phyloP scores from a whole-genome alignment of 2,329 filamentous ascomycete genomes.

The Drechslerella dactyloides region DNA sequence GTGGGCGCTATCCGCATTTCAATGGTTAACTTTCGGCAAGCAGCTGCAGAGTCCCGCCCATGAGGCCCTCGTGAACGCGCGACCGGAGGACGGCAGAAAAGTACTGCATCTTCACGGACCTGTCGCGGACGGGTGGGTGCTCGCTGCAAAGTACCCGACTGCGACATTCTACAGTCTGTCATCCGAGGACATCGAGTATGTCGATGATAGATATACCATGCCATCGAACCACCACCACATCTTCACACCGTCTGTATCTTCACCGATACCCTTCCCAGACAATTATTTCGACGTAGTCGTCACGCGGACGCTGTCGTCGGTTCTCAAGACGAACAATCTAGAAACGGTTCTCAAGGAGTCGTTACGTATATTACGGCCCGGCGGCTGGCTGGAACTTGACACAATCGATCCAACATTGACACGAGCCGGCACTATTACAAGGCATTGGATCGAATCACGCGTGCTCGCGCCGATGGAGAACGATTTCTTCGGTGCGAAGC shows the following conservation, averaged over 20 bases:
- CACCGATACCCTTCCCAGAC: conserved; percentile 50
- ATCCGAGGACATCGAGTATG: conserved; percentile 31
- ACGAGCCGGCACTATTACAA: conserved; percentile 49
- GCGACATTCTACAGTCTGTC: conserved; percentile 44
- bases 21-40: conserved; percentile 52
- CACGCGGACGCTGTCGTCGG: conserved; percentile 41
- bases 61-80: conserved; percentile 39
- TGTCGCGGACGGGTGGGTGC: conserved; percentile 49
- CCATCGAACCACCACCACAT: conserved; percentile 48
- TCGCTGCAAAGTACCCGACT: conserved; percentile 52
- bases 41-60: conserved; percentile 51
- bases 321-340: conserved; percentile 44
- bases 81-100: conserved; percentile 38
- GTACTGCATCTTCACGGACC: conserved; percentile 51
- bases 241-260: conserved; percentile 48
- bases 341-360: conserved; percentile 49
- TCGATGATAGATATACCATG: conserved; percentile 33
- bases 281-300: conserved; percentile 51
- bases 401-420: conserved; percentile 50
- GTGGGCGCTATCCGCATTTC: conserved; percentile 48
- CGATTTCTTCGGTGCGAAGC: conserved; percentile 43
- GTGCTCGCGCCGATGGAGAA: conserved; percentile 49
- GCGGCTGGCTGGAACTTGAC: conserved; percentile 51
- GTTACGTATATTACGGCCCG: conserved; percentile 46
- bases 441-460: conserved; percentile 50